phyloP scores from a whole-genome alignment of 306 rosid species.

The Rosa chinensis region DNA sequence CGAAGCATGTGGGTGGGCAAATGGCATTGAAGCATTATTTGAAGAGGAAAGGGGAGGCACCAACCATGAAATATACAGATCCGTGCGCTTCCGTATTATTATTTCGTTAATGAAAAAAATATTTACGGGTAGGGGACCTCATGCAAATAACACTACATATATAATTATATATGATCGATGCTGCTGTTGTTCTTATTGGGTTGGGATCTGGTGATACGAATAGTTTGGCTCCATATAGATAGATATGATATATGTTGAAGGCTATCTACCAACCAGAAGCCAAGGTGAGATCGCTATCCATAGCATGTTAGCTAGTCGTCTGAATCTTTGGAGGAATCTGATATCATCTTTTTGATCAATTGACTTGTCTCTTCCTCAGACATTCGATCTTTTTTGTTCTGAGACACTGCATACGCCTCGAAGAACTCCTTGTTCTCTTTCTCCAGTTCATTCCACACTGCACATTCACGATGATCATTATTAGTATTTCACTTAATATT shows the following conservation, averaged over 20 bases:
- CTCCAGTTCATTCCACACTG: slow-evolving; percentile 94
- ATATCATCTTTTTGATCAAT: slow-evolving; percentile 70
- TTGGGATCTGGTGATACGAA: background rate
- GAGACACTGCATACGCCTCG: slow-evolving; percentile 60
- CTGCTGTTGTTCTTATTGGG: slow-evolving; percentile 17
- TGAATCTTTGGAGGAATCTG: slow-evolving; percentile 62
- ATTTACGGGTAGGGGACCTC: background rate
- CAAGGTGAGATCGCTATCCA: slow-evolving; percentile 36
- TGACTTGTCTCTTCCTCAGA: slow-evolving; percentile 82
- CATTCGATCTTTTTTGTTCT: slow-evolving; percentile 59
- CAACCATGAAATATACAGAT: background rate
- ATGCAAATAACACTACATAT: slow-evolving; percentile 2
- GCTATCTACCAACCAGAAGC: slow-evolving; percentile 11
- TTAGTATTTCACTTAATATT: background rate
- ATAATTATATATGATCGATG: background rate
- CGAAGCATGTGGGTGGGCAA: background rate
- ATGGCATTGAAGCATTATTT: slow-evolving; percentile 5
- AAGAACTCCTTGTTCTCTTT: slow-evolving; percentile 88
- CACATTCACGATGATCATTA: slow-evolving; percentile 13
- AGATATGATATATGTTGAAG: background rate
- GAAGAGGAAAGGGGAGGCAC: background rate
- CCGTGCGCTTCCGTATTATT: background rate
- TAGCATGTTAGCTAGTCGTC: slow-evolving; percentile 28
- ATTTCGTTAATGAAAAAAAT: background rate
- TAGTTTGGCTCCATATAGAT: slow-evolving; percentile 11